phyloP scores from a whole-genome alignment of 495 filamentous ascomycete species.

The Annulohypoxylon nitens region DNA sequence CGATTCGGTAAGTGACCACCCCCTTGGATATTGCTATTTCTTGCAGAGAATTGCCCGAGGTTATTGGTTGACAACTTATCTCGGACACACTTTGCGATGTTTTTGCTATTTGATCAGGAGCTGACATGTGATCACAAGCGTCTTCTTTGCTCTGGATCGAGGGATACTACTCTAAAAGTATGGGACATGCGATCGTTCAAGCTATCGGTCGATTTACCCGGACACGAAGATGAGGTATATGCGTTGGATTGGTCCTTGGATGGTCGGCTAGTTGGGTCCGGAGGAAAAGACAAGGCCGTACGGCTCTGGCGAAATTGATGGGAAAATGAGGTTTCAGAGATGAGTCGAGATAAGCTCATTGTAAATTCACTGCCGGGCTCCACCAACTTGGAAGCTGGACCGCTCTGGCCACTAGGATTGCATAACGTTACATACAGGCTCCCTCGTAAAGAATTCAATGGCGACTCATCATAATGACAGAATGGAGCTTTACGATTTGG shows the following conservation, averaged over 20 bases:
- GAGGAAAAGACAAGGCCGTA: slow-evolving; percentile 93
- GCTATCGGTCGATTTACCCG: slow-evolving; percentile 85
- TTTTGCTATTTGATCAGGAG: not conserved
- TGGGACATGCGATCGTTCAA: slow-evolving; percentile 92
- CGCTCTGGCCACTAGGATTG: slow-evolving; percentile 22
- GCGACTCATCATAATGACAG: slow-evolving; percentile 21
- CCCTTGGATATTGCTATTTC: slow-evolving; percentile 10
- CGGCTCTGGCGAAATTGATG: slow-evolving; percentile 78
- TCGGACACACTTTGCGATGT: not conserved
- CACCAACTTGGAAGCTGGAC: slow-evolving; percentile 16
- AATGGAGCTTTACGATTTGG: slow-evolving; percentile 18
- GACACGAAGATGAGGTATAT: slow-evolving; percentile 95
- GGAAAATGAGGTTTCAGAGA: slow-evolving; percentile 22
- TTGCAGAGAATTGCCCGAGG: not conserved
- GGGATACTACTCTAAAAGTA: slow-evolving; percentile 94
- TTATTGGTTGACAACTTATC: slow-evolving; percentile 2
- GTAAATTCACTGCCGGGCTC: slow-evolving; percentile 32
- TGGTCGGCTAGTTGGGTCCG: slow-evolving; percentile 85
- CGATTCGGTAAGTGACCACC: slow-evolving; percentile 68
- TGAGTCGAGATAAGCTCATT: slow-evolving; percentile 41
- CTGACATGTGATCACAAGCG: slow-evolving; percentile 55
- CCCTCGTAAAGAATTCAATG: slow-evolving; percentile 13
- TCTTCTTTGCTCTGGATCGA: slow-evolving; percentile 84
- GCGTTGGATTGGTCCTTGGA: slow-evolving; percentile 92
- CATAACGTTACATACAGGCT: slow-evolving; percentile 20